Conservation (phyloP, 1,284 basidiomycete genomes). For the Ustilago esculenta region DNA sequence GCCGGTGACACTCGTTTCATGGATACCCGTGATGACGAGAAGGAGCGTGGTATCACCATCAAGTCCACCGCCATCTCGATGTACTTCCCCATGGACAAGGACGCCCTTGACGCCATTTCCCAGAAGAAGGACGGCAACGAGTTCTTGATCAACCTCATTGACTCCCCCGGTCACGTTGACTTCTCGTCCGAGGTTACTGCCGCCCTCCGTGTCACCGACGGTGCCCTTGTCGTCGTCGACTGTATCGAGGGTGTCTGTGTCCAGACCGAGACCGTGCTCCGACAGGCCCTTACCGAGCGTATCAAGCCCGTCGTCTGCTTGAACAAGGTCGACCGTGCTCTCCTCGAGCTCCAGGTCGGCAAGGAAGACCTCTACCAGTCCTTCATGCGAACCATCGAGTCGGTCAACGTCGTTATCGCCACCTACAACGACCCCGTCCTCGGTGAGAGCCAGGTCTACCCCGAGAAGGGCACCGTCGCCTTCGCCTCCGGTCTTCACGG, state of each 20-base stretch:
- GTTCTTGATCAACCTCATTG: conserved; percentile 99
- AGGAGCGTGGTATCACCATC: conserved; percentile 99
- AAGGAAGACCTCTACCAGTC: conserved; percentile 99
- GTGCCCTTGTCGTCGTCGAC: conserved; percentile 91
- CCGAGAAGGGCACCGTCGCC: conserved; percentile 96
- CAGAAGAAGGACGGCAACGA: conserved; percentile 94
- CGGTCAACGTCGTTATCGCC: conserved; percentile 97
- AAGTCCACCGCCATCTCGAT: conserved; percentile 99
- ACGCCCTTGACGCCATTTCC: conserved; percentile 77
- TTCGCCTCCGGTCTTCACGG: conserved; percentile 99
- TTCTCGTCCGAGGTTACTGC: conserved; percentile 99
- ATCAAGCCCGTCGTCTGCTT: conserved; percentile 99
- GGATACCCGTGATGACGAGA: conserved; percentile 97
- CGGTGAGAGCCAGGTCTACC: conserved; percentile 99
- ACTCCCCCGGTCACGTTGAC: conserved; percentile 99
- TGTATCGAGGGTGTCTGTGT: conserved; percentile 99
- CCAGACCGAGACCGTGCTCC: conserved; percentile 98
- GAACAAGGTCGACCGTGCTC: conserved; percentile 99
- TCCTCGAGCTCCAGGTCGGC: conserved; percentile 96
- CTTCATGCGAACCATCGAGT: conserved; percentile 97
- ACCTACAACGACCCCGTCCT: conserved; percentile 95
- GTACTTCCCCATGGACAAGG: conserved; percentile 97
- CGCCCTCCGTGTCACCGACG: conserved; percentile 99
- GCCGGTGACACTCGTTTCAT: conserved; percentile 96
- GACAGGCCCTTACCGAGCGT: conserved; percentile 96